phyloP scores from a whole-genome alignment of 2,329 filamentous ascomycete genomes.

The Arthrobotrys entomopaga region DNA sequence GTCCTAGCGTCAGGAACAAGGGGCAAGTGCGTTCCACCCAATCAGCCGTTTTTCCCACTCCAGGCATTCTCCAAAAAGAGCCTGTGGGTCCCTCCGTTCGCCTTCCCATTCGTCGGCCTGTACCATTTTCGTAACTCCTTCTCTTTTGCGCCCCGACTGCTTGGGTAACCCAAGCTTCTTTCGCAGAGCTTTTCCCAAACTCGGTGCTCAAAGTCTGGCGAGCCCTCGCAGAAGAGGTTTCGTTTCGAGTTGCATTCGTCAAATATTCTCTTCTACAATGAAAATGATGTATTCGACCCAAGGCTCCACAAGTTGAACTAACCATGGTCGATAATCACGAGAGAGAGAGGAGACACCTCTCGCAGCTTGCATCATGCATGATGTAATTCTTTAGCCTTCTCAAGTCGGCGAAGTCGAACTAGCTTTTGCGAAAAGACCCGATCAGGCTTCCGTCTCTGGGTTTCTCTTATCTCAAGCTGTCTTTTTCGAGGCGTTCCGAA shows the following conservation, averaged over 20 bases:
- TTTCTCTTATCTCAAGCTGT: conserved; percentile 8
- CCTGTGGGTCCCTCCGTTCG: conserved; percentile 24
- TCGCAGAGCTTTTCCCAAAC: too few relatives aligned
- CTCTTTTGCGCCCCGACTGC: conserved; percentile 4
- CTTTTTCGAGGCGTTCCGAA: neutral
- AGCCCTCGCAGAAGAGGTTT: too few relatives aligned
- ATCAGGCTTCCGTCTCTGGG: conserved; percentile 25
- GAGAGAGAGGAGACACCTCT: neutral
- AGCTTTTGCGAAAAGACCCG: conserved; percentile 17
- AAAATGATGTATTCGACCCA: neutral
- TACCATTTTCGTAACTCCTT: conserved; percentile 4
- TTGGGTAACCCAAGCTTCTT: too few relatives aligned
- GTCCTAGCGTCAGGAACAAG: conserved; percentile 55
- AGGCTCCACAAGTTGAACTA: conserved; percentile 1
- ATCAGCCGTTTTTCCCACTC: conserved; percentile 44
- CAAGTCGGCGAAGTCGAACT: conserved; percentile 46
- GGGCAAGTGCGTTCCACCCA: conserved; percentile 40
- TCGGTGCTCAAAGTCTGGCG: too few relatives aligned
- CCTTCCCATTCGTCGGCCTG: conserved; percentile 44
- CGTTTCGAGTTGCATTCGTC: conserved; percentile 30
- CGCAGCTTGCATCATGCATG: conserved; percentile 43
- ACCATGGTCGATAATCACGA: too few relatives aligned
- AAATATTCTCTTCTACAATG: neutral
- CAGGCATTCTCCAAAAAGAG: conserved; percentile 45
- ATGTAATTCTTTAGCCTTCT: conserved; percentile 35